Evolutionary conservation across 768 basidiomycete species (phyloP), one percentile per base, ranked within the genome.

Genomic region (Pisolithus microcarpus): DNA sequence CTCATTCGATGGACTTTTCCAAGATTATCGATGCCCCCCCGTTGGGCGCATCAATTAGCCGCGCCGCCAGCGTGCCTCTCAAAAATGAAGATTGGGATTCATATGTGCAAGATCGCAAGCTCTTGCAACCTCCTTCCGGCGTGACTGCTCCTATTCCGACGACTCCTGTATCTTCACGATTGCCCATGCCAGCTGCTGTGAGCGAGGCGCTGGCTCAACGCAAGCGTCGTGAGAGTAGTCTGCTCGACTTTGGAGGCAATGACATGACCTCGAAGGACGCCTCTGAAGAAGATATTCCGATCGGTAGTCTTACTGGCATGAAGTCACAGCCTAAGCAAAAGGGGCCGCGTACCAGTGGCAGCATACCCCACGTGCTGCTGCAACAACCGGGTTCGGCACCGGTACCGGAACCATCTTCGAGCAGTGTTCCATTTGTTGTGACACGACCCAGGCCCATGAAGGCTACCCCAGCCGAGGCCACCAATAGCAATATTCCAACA

Each of bases 81-180:
- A 78, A 77, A 45, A 81, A 87, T 39, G 75, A 79, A n/a, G 84
- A 87, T 56, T 96, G 92, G 92, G 87, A 94, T 55, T 69, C 77
- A 40, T 95, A 96, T 65, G 77, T 92, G 45, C 82, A 81, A 42
- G 89, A 94, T 46, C 80, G 92, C 50, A 90, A 86, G 62, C 74
- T 96, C 15, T 68, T 93, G 53, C 87, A 89, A 59, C 90, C 91
- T 39, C 89, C 90, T 9, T 77, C 83, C 18, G 88, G 90, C 7
- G 77, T 89, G 40, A 80, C 88, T 15, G 75, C 82, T n/a, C 88
- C 90, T 1, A 91, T 92, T 59, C 69, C 75, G 6, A 81, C 84
- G n/a, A 78, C 79, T 7, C 72, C 77, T 24, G 57, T 70, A 42
- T 61, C 70, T 48, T 54, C 67, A 52, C 74, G 80, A 46, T 67